Base-by-base conservation (phyloP, 306 rosid species). In the Cicer bijugum region DNA sequence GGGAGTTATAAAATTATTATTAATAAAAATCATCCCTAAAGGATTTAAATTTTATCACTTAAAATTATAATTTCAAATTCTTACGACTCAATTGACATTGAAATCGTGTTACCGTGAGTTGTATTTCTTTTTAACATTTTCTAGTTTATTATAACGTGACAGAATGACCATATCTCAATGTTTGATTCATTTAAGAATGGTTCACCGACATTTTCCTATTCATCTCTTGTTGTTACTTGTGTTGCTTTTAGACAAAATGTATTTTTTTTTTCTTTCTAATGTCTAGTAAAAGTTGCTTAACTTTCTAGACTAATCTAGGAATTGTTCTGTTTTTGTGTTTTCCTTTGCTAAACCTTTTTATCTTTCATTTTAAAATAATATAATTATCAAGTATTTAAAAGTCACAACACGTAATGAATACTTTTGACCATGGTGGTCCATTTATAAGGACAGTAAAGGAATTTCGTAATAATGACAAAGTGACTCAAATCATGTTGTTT, bases 281-380 rank as follows among this genome's bases (percentile, higher is more conserved):
- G 66, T 57, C 75, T 82, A 71, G 62, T 72, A 85, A 85, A 75
- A 75, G 75, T 56, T 75, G 75, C 79, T 76, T 86, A 76, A 82
- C 72, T 82, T 81, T 82, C 81, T 86, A 63, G 59, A 74, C 14
- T 16, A 56, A 48, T 43, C 78, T 47, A 59, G 38, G 38, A 35
- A 33, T 64, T 35, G 62, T 55, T 53, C 23, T 82, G 33, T 62
- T 37, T 38, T 47, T 37, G 58, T 44, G 47, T 50, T 72, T 75
- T 76, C 45, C 39, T 76, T 76, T 76, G 67, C 48, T 48, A 62
- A 46, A 66, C 61, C 68, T 72, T 75, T 76, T 62, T 47, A 72
- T 71, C 42, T 52, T 62, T 12, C 59, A 69, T 67, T 58, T 62
- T 5, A 64, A 63, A 58, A 75, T 28, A 28, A 3, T 28, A 28